Evolutionary conservation across 805 yeast species (phyloP).

Genomic region (Myxozyma vanderwaltii): DNA sequence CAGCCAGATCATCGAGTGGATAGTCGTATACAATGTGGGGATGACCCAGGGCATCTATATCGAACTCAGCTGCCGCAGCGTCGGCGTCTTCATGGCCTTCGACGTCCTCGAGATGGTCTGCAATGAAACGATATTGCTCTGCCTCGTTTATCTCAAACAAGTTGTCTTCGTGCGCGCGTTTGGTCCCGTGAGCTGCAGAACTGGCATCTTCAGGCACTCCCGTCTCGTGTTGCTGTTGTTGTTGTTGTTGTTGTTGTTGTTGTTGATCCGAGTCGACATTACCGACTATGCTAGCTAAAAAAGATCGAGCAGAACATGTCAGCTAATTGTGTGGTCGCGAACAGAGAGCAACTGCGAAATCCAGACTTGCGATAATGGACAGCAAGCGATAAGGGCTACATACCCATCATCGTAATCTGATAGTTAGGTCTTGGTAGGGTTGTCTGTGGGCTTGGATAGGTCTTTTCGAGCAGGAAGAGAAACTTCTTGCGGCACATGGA

Average conservation of each 20-base stretch:
- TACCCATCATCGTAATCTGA: conserved; percentile 2
- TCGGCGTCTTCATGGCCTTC: background rate
- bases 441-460: background rate
- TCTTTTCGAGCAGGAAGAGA: background rate
- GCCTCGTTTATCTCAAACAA: conserved; percentile 36
- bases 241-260: background rate
- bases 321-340: background rate
- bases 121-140: conserved; percentile 39
- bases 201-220: background rate
- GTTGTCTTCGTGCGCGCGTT: conserved; percentile 8
- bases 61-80: background rate
- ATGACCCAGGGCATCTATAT: background rate
- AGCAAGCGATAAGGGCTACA: background rate
- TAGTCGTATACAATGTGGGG: conserved; percentile 9
- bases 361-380: background rate
- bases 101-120: conserved; percentile 35
- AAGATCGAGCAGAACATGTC: background rate
- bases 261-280: background rate
- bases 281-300: conserved; percentile 7
- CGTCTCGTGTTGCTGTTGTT: background rate
- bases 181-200: background rate
- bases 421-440: background rate
- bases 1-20: conserved; percentile 12
- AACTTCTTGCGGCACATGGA: no score
- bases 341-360: background rate